Evolutionary conservation across 2,329 filamentous ascomycete genomes (phyloP).

Genomic region (Cercospora sp.): DNA sequence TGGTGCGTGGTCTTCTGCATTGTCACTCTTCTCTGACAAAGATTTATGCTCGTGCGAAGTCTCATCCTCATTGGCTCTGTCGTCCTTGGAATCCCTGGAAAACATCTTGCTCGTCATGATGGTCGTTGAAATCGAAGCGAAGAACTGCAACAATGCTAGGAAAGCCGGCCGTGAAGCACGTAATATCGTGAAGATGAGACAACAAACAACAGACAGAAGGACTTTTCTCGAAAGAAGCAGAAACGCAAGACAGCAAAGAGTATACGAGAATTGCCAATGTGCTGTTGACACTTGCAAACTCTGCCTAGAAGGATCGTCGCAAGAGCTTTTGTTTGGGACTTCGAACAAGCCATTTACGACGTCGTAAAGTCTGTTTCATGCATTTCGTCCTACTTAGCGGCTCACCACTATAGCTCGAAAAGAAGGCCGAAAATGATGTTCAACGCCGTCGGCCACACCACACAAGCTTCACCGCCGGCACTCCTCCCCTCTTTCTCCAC

Average conservation of each 20-base stretch:
- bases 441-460: background rate
- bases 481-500: background rate
- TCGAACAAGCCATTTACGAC: background rate
- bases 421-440: background rate
- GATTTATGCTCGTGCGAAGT: constrained; percentile 8
- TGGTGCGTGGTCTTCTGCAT: constrained; percentile 2
- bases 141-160: too few relatives aligned
- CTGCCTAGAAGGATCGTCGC: background rate
- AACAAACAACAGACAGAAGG: too few relatives aligned
- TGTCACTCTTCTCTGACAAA: constrained; percentile 20
- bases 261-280: too few relatives aligned
- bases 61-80: background rate
- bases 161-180: too few relatives aligned
- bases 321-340: background rate
- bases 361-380: background rate
- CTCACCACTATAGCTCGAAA: background rate
- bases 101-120: background rate
- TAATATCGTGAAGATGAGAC: too few relatives aligned
- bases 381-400: background rate
- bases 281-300: background rate
- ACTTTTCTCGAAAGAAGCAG: too few relatives aligned
- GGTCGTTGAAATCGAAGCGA: too few relatives aligned
- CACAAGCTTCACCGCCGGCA: background rate
- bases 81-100: background rate
- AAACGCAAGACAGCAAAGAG: too few relatives aligned